These are phyloP conservation scores for Ophiostoma tasmaniense DNA, from an alignment of 2,329 filamentous ascomycete genomes.

Conservation along the genomic window DNA sequence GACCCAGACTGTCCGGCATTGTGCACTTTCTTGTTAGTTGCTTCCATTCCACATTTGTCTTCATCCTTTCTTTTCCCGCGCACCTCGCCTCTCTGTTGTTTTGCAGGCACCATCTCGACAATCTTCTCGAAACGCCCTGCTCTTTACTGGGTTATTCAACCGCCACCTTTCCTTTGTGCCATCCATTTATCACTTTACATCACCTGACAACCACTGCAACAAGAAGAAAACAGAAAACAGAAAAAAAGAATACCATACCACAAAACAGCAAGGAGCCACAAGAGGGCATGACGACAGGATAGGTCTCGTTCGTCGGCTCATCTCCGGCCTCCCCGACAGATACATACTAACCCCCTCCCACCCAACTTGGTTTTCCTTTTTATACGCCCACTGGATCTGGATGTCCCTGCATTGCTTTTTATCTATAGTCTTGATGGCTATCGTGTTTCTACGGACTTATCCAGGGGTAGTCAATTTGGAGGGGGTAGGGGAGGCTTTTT, in stretches of 20 bases:
- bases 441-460: background rate
- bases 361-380: background rate
- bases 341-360: background rate
- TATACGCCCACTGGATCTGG: slow-evolving; percentile 6
- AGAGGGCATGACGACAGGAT: background rate
- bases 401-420: slow-evolving; percentile 7
- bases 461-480: background rate
- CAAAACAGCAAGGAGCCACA: background rate
- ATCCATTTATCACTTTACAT: background rate
- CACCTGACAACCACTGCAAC: background rate
- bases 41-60: background rate
- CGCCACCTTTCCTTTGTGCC: background rate
- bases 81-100: background rate
- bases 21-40: background rate
- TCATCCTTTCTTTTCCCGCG: background rate
- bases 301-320: background rate
- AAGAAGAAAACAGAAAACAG: background rate
- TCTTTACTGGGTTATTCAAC: background rate
- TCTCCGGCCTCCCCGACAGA: background rate
- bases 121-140: background rate
- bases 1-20: background rate
- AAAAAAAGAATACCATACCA: background rate
- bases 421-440: background rate
- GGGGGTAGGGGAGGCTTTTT: background rate
- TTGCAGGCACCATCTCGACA: background rate